Evolutionary conservation across 768 basidiomycete genomes (phyloP), one percentile per base, ranked within the genome.

Genomic region (Russula vinacea): DNA sequence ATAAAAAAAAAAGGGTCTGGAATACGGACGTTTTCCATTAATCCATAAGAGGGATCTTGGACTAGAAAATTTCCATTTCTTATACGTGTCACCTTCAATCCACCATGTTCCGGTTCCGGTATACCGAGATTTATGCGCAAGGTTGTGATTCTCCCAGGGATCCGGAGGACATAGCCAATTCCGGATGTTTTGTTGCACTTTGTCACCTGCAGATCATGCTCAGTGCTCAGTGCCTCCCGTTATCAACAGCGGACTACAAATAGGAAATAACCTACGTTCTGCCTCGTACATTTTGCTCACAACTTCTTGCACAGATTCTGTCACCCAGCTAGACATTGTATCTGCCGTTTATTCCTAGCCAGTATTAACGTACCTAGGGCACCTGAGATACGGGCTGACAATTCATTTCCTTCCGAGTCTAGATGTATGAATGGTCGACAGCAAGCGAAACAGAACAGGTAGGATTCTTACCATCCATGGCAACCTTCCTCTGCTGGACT

Each of bases 81-180:
- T 10, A 19, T 56, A 62, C 3, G 13, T 9, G 37, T 35, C 37
- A 1, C 35, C 37, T 29, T 49, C 1, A 29, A 42, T 50, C 26
- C 56, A 50, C 61, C 61, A 62, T 5, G 26, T 50, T 3, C 55
- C 19, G 1, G 55, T 50, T 49, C 47, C 62, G 11, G 3, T 29
- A n/a, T 42, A 39, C 11, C 44, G 56, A 22, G 16, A 39, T 33
- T 51, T 17, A 11, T n/a, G 22, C 0, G 39, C 56, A 3, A 55
- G 24, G 16, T 55, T 55, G 24, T 55, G 7, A 19, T 50, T 45
- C 39, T 62, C 19, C 16, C 35, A 62, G 1, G 62, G 62, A 19
- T 62, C 62, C 22, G 62, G 62, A 3, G 62, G 56, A 13, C 29
- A 29, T 29, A 62, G 55, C 62, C 62, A 62, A 7, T 8, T 7